Base-by-base conservation (phyloP, 1,139 yeast species). In the Scheffersomyces lignicola region DNA sequence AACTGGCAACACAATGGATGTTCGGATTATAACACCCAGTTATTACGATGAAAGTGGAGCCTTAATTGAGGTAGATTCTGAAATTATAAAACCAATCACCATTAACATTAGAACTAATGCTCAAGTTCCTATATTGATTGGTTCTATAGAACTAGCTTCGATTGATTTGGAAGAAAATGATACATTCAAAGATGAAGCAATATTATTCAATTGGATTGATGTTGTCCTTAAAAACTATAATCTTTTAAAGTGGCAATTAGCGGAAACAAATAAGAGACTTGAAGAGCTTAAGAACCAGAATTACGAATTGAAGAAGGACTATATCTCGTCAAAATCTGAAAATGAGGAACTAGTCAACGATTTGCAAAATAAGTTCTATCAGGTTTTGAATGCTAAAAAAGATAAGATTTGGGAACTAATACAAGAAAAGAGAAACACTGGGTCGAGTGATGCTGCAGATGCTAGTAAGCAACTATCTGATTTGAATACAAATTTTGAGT, bases 361-460 rank as follows among this genome's bases (percentile, higher is more conserved):
- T 44, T 36, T 69, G 22, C 65, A 66, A 39, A 54, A 49, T 37
- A 64, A 66, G 42, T 67, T 67, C 35, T 62, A 60, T 40, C 62
- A 56, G 34, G 58, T 65, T 5, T 48, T 70, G 31, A 58, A 60
- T 36, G 41, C 62, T 17, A 70, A 70, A 43, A 66, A 68, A 43
- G 58, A 55, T 34, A 54, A 46, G 40, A 69, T 69, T 7, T 56
- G 66, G 49, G 55, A 65, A 37, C 48, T 69, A 18, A 14, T 18
- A 12, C 18, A 33, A 15, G 36, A 22, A 12, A 23, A 12, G 50
- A 51, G 30, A 44, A 47, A 25, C 39, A 38, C 10, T 14, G 29
- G 9, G 14, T 16, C 10, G 39, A 21, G 10, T 15, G 10, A 26
- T 5, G 12, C 5, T 7, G 10, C 11, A 11, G 26, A 24, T 7